phyloP scores from a whole-genome alignment of 108 stramenopile genomes.

The Cyclotella sp. region DNA sequence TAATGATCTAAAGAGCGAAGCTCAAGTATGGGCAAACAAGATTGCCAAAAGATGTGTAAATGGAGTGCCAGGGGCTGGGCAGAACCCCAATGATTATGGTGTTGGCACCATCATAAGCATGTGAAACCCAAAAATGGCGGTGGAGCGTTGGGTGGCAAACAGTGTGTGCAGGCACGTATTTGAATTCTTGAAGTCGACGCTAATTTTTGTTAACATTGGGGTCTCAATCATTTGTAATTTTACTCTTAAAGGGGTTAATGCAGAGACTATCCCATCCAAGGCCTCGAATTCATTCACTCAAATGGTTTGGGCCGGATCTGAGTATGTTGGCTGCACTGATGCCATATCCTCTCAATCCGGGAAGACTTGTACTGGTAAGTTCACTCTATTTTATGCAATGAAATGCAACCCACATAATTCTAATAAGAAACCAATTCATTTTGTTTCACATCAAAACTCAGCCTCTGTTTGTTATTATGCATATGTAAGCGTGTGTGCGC shows the following conservation, averaged over 20 bases:
- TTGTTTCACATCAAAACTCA: not conserved
- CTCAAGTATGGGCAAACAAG: not conserved
- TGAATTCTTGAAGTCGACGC: not conserved
- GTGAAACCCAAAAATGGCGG: not conserved
- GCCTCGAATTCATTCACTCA: slow-evolving; percentile 7
- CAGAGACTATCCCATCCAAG: not conserved
- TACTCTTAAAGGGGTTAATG: not conserved
- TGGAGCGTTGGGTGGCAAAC: not conserved
- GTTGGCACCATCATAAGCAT: not conserved
- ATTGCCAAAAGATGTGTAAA: not conserved
- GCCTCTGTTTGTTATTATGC: too few species aligned
- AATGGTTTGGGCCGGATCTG: not conserved
- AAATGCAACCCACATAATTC: not conserved
- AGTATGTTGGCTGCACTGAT: slow-evolving; percentile 18
- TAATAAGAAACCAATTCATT: not conserved
- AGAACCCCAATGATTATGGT: slow-evolving; percentile 15
- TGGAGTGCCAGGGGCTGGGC: not conserved
- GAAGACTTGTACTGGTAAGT: slow-evolving; percentile 4
- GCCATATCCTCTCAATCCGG: not conserved
- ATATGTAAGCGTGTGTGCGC: too few species aligned
- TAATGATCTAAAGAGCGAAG: not conserved
- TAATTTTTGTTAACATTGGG: not conserved
- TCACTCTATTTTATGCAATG: not conserved
- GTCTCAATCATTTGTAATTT: not conserved
- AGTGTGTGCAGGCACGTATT: not conserved